phyloP scores from a whole-genome alignment of 768 basidiomycete genomes.

The Amyloporia xantha region DNA sequence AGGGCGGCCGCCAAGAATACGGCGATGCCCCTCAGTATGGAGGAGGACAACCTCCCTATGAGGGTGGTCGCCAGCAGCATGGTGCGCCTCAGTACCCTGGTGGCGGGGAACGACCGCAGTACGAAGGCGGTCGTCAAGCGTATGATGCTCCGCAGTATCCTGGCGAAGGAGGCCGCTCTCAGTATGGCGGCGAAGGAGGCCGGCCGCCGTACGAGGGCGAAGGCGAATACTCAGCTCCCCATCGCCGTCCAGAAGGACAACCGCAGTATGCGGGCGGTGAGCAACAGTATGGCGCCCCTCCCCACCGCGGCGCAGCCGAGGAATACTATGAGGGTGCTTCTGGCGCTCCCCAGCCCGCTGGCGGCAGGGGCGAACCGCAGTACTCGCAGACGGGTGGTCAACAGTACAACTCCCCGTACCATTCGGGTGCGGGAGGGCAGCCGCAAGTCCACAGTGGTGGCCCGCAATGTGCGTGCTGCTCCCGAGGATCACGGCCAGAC shows the following conservation, averaged over 20 bases:
- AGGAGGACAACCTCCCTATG: background rate
- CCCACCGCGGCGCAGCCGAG: background rate
- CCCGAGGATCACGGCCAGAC: background rate
- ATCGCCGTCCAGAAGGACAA: background rate
- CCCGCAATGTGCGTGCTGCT: slow-evolving; percentile 18
- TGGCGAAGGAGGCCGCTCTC: background rate
- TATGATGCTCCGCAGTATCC: background rate
- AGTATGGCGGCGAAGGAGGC: background rate
- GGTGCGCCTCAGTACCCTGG: background rate
- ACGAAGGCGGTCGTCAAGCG: background rate
- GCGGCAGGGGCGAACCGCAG: background rate
- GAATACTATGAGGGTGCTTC: background rate
- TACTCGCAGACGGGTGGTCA: slow-evolving; percentile 52
- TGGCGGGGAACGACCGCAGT: background rate
- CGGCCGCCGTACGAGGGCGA: background rate
- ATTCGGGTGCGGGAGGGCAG: slow-evolving; percentile 26
- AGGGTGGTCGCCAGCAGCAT: background rate
- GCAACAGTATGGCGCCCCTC: background rate
- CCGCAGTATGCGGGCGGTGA: background rate
- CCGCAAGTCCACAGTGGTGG: slow-evolving; percentile 13
- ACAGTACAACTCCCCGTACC: slow-evolving; percentile 53
- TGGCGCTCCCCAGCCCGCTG: background rate
- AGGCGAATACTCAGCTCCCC: background rate
- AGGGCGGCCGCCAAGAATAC: background rate
- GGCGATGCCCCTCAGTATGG: background rate